phyloP scores from a whole-genome alignment of 2,329 filamentous ascomycete genomes.

The Cordyceps pruinosa region DNA sequence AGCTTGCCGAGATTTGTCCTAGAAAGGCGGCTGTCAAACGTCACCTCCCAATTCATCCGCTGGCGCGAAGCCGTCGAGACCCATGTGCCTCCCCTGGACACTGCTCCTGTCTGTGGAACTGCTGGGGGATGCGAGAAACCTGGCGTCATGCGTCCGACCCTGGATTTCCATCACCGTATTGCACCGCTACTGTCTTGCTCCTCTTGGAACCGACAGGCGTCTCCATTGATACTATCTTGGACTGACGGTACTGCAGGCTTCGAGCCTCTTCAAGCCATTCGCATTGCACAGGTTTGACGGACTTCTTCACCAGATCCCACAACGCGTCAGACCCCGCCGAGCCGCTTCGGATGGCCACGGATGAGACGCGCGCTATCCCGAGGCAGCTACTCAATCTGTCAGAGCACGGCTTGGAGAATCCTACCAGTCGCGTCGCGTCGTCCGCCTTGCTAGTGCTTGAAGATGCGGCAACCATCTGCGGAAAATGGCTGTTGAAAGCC shows the following conservation, averaged over 20 bases:
- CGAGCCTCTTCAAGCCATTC: constrained; percentile 40
- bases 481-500: constrained; percentile 53
- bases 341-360: constrained; percentile 50
- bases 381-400: constrained; percentile 49
- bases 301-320: constrained; percentile 46
- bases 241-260: constrained; percentile 22
- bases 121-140: too few species aligned
- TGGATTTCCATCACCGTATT: too few species aligned
- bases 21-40: too few species aligned
- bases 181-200: not conserved
- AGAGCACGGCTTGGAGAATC: constrained; percentile 54
- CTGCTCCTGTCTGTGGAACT: too few species aligned
- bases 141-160: too few species aligned
- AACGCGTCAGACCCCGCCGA: constrained; percentile 53
- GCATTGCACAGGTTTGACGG: constrained; percentile 45
- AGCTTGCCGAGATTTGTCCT: too few species aligned
- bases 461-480: constrained; percentile 45
- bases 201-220: constrained; percentile 30
- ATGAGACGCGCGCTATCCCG: constrained; percentile 57
- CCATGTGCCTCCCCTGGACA: too few species aligned
- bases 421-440: constrained; percentile 49
- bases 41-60: too few species aligned
- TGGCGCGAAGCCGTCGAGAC: too few species aligned
- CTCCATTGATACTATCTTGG: constrained; percentile 30
- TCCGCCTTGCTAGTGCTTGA: constrained; percentile 34